phyloP scores from a whole-genome alignment of 192 early-diverging fungal genomes.

The Umbelopsis sp. region DNA sequence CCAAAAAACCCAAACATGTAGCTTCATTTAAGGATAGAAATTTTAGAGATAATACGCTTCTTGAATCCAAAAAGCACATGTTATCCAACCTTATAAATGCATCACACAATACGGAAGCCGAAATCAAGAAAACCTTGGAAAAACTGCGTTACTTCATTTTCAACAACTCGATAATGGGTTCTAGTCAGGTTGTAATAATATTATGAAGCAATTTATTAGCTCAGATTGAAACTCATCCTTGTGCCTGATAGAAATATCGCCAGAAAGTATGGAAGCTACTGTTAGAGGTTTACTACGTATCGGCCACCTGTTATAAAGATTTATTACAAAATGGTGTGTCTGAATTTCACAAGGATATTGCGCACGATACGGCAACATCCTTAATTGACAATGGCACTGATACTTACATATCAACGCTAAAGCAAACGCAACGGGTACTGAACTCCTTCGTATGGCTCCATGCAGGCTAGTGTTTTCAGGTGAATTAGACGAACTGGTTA shows the following conservation, averaged over 20 bases:
- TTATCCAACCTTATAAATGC: not conserved
- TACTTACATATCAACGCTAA: conserved; percentile 67
- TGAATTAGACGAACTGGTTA: not conserved
- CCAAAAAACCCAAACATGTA: too few species aligned
- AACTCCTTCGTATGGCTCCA: conserved; percentile 88
- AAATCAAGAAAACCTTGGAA: not conserved
- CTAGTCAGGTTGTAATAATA: not conserved
- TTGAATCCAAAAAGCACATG: not conserved
- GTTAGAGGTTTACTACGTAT: conserved; percentile 70
- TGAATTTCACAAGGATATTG: conserved; percentile 77
- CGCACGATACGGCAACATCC: conserved; percentile 90
- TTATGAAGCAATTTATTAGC: not conserved
- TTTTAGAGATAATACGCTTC: not conserved
- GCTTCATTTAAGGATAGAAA: too few species aligned
- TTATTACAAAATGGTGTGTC: conserved; percentile 73
- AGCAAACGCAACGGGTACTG: conserved; percentile 74
- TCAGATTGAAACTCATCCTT: not conserved
- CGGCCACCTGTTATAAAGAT: conserved; percentile 70
- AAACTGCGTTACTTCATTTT: not conserved
- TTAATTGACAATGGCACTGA: conserved; percentile 80
- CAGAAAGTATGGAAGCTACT: conserved; percentile 75
- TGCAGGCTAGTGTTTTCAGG: conserved; percentile 55
- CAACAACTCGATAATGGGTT: not conserved
- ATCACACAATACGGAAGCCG: not conserved
- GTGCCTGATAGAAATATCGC: conserved; percentile 37